A percentile compares a stretch with the other conserved stretches of the same genome.
Conservation (phyloP, 345 rosid genomes). For the Dipteronia sinensis region DNA sequence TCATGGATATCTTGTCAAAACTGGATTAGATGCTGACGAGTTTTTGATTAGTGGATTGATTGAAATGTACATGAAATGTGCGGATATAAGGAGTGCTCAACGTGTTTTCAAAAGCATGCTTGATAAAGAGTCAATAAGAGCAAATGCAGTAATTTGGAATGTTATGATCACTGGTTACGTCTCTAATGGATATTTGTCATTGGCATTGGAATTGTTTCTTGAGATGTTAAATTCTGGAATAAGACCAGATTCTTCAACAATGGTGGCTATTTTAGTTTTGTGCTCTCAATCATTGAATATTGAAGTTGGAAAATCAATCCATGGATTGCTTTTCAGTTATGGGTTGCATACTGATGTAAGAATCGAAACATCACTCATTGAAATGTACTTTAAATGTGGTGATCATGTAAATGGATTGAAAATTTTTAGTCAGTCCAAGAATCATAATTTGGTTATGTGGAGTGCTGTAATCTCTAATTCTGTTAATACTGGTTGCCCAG, state of each 20-base stretch:
- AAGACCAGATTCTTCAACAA: constrained; percentile 41
- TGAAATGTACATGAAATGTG: constrained; percentile 53
- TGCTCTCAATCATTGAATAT: constrained; percentile 32
- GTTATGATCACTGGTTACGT: constrained; percentile 48
- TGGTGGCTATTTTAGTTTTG: constrained; percentile 41
- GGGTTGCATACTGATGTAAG: constrained; percentile 41
- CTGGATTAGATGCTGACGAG: constrained; percentile 30
- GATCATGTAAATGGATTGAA: constrained; percentile 35
- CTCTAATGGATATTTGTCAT: constrained; percentile 27
- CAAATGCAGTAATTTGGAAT: constrained; percentile 45
- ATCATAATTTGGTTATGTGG: constrained; percentile 38
- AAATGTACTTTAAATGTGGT: constrained; percentile 47
- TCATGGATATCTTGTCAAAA: constrained; percentile 42
- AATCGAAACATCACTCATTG: constrained; percentile 42
- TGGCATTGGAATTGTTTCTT: constrained; percentile 35
- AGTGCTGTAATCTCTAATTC: constrained; percentile 41
- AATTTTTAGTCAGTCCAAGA: constrained; percentile 36
- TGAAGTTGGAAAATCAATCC: constrained; percentile 38
- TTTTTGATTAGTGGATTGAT: constrained; percentile 40
- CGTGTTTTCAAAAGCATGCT: constrained; percentile 28
- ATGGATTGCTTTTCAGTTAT: constrained; percentile 29
- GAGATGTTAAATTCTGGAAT: constrained; percentile 40
- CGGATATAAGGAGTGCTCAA: constrained; percentile 37
- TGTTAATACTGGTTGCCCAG: constrained; percentile 32
- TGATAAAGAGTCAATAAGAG: constrained; percentile 19